Evolutionary conservation across 2,329 filamentous ascomycete genomes (phyloP).

Genomic region (Xylaria sp.): DNA sequence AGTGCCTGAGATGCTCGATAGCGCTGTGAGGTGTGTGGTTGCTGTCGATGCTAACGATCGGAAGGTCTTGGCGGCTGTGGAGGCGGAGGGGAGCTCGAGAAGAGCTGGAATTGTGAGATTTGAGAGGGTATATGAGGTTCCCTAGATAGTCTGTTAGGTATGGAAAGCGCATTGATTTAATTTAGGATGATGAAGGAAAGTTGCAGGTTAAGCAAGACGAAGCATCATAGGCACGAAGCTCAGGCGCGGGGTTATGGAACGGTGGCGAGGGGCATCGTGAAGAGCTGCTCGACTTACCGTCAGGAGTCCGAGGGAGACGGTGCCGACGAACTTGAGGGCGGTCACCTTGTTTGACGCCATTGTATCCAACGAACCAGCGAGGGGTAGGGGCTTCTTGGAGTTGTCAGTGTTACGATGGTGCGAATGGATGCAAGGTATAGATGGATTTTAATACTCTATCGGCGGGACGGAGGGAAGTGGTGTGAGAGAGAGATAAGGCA

Average conservation of each 20-base stretch:
- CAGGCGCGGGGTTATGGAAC: constrained; percentile 32
- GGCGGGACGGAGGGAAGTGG: constrained; percentile 5
- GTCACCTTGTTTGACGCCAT: constrained; percentile 76
- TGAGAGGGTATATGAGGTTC: constrained; percentile 84
- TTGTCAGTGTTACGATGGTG: neutral
- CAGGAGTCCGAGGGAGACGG: constrained; percentile 83
- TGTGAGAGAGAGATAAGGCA: constrained; percentile 11
- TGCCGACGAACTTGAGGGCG: constrained; percentile 90
- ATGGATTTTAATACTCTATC: too few relatives aligned
- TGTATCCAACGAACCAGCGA: constrained; percentile 39
- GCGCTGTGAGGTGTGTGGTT: constrained; percentile 67
- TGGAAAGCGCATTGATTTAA: neutral
- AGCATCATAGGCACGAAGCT: neutral
- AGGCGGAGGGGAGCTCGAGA: constrained; percentile 78
- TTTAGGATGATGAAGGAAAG: neutral
- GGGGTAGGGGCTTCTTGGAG: neutral
- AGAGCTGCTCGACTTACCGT: constrained; percentile 65
- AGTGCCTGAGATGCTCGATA: constrained; percentile 71
- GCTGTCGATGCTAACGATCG: constrained; percentile 68
- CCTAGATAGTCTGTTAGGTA: constrained; percentile 57
- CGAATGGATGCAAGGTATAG: constrained; percentile 1
- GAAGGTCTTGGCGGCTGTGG: constrained; percentile 73
- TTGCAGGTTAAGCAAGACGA: neutral
- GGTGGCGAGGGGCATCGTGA: constrained; percentile 31
- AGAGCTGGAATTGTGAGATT: constrained; percentile 80